Evolutionary conservation across 345 rosid genomes (phyloP).

Genomic region (Rhizophora apiculata): DNA sequence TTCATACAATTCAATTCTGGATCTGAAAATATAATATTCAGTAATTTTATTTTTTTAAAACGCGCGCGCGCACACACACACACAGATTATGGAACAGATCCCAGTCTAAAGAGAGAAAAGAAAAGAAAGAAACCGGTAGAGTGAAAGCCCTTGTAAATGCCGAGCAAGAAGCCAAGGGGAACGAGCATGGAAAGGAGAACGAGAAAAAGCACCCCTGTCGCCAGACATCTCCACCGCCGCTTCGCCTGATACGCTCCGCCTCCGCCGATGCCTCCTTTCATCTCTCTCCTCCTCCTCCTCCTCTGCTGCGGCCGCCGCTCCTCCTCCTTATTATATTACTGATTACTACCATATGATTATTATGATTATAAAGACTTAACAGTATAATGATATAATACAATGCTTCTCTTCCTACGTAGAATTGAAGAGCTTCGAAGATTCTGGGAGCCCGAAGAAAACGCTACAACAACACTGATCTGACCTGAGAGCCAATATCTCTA

Average conservation of each 20-base stretch:
- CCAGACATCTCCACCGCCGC: slow-evolving; percentile 74
- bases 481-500: too few species aligned
- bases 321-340: slow-evolving; percentile 27
- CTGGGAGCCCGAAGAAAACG: too few species aligned
- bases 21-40: background rate
- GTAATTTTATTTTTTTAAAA: background rate
- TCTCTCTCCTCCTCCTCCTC: slow-evolving; percentile 22
- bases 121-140: slow-evolving; percentile 27
- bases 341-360: too few species aligned
- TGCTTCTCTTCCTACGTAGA: too few species aligned
- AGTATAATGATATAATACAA: too few species aligned
- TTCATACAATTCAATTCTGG: background rate
- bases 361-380: too few species aligned
- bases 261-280: slow-evolving; percentile 53
- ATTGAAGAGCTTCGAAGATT: too few species aligned
- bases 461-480: too few species aligned
- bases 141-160: slow-evolving; percentile 80
- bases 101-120: slow-evolving; percentile 19
- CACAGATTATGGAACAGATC: slow-evolving; percentile 24
- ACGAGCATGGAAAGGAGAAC: slow-evolving; percentile 90
- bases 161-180: slow-evolving; percentile 86
- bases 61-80: too few species aligned
- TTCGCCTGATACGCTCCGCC: slow-evolving; percentile 44
- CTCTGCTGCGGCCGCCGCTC: slow-evolving; percentile 17
- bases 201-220: slow-evolving; percentile 68